Evolutionary conservation across 768 basidiomycete species (phyloP).

Genomic region (Zangia roseola): DNA sequence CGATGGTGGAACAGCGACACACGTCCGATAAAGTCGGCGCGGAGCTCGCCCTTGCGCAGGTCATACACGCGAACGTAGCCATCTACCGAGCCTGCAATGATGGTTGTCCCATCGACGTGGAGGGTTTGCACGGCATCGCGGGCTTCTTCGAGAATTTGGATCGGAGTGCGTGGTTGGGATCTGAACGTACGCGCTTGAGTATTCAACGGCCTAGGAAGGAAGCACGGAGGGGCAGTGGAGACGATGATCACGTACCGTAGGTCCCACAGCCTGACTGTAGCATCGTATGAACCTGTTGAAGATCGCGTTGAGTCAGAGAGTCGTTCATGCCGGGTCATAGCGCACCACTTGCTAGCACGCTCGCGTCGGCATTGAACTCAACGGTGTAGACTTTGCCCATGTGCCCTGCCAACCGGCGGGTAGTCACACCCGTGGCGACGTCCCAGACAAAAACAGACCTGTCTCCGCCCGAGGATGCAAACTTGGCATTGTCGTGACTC

Average conservation of each 20-base stretch:
- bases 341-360: conserved; percentile 83
- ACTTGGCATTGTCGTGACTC: conserved; percentile 90
- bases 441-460: conserved; percentile 95
- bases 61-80: conserved; percentile 94
- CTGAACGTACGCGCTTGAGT: conserved; percentile 35
- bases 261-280: conserved; percentile 91
- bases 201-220: not conserved
- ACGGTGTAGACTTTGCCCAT: conserved; percentile 88
- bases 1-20: conserved; percentile 32
- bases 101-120: conserved; percentile 59
- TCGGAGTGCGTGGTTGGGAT: conserved; percentile 74
- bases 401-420: conserved; percentile 83
- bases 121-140: conserved; percentile 84
- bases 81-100: conserved; percentile 86
- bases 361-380: conserved; percentile 86
- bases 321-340: conserved; percentile 16
- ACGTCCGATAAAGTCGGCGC: conserved; percentile 90
- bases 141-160: conserved; percentile 89
- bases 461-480: conserved; percentile 93
- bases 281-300: conserved; percentile 83
- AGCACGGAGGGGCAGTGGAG: too few relatives aligned
- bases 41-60: conserved; percentile 87
- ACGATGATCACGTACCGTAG: conserved; percentile 53
- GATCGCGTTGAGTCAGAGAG: not conserved
- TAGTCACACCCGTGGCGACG: conserved; percentile 82